Evolutionary conservation across 31 red algal genomes (phyloP), one percentile per base, ranked within the genome.

Genomic region (Porphyra umbilicalis): DNA sequence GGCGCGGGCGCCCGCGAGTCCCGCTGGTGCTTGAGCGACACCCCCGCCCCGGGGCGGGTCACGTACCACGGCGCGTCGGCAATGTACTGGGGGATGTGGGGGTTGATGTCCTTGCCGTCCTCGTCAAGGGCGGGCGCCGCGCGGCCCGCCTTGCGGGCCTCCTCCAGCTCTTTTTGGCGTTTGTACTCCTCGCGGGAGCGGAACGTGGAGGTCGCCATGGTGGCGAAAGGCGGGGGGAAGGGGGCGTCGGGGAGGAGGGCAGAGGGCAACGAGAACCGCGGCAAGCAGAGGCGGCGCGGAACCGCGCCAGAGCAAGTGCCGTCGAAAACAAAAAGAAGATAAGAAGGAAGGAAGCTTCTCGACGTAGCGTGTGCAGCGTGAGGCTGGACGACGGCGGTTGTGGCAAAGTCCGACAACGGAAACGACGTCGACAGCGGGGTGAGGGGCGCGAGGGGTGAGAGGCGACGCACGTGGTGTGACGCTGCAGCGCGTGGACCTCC

Each of bases 1-100:
- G 57, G 57, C 14, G 57, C 57, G 25, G 57, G 57, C 6, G 20
- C 57, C 4, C 57, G 57, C 57, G 57, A 33, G 76, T 90, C 88
- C 39, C 46, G 29, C 83, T 96, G 94, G 80, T 96, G 94, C 77
- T 96, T 96, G 18, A 97, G 89, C 34, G 93, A 90, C 20, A 90
- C 88, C 14, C 86, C 85, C 37, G 89, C 81, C 0, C 42, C 80
- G 25, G 32, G 35, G 67, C 83, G 82, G 30, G 84, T 82, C 18
- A 97, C 38, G 75, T 97, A 97, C 95, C 95, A 97, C 8, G 95
- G 95, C 34, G 95, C 95, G 46, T 90, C 84, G 15, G 95, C 83
- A 76, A 97, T 97, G 81, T 97, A 97, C 77, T 97, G 91, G 16
- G 91, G 95, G 85, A 97, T 97, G 46, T 97, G 95, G 9, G 95